Evolutionary conservation across 1,284 basidiomycete species (phyloP), one percentile per base, ranked within the genome.

Genomic region (Cutaneotrichosporon cavernicola): DNA sequence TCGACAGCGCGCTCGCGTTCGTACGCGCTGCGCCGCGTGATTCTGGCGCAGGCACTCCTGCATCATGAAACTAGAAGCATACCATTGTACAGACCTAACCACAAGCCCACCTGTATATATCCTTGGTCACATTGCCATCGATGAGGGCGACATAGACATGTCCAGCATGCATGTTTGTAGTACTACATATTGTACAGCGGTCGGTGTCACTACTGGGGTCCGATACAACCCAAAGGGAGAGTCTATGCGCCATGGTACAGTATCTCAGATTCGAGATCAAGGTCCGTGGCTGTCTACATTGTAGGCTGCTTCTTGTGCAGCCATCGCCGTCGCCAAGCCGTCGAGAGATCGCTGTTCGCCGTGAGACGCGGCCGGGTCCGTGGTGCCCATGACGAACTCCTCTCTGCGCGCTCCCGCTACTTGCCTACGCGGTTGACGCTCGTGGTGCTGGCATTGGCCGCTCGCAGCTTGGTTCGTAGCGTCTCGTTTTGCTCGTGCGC

Each of bases 401-500:
- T 32, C 31, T 30, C 51, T 14, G 31, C 51, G 51, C 31, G 49
- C 49, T 50, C 26, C 49, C 22, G 49, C 49, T 50, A 50, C 26
- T 50, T 50, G 9, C 47, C 47, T 5, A 5, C 30, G 49, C 49
- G 22, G 22, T 30, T 30, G 22, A 50, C 30, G 22, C 49, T 51
- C 10, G 51, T 53, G 30, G 26, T 16, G 31, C 30, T 32, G 30
- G 31, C 51, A 34, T 53, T 53, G 31, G 30, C 51, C 31, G 31
- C 51, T 16, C 78, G 65, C 10, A 79, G 68, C 70, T 79, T 77
- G 46, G 72, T 70, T 10, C 80, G 58, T 38, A 81, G 65, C 53
- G 72, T 69, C 2, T 67, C 74, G 7, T 79, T 76, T 66, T 81
- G 80, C 31, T 74, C 76, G 61, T 81, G 80, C 3, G 81, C 66